Conservation (phyloP, 2,329 filamentous ascomycete genomes). For the Chrysoporthe austroafricana region DNA sequence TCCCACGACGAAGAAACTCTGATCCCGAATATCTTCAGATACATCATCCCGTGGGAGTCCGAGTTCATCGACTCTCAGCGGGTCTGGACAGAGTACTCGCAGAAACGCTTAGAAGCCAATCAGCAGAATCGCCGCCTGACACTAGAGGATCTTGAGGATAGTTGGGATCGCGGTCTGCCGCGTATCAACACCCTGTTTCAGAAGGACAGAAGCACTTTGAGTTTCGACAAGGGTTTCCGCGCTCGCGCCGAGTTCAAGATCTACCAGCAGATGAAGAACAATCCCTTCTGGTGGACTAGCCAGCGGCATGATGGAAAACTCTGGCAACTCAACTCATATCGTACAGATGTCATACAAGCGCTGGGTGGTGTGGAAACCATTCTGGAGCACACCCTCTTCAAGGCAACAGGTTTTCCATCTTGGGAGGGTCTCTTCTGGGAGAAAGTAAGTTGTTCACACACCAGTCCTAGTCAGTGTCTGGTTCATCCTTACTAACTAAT, state of each 20-base stretch:
- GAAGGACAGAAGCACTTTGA: slow-evolving; percentile 94
- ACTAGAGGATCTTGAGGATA: slow-evolving; percentile 94
- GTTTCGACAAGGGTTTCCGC: slow-evolving; percentile 98
- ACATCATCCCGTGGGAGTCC: slow-evolving; percentile 98
- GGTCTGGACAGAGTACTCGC: slow-evolving; percentile 98
- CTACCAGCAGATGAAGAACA: slow-evolving; percentile 98
- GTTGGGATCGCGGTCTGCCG: slow-evolving; percentile 95
- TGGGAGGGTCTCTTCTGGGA: slow-evolving; percentile 98
- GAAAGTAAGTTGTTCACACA: slow-evolving; percentile 46
- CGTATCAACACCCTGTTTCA: slow-evolving; percentile 99
- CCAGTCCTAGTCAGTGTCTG: not conserved
- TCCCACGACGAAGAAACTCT: slow-evolving; percentile 96
- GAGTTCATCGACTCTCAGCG: slow-evolving; percentile 99
- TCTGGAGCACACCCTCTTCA: slow-evolving; percentile 94
- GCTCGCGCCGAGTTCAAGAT: slow-evolving; percentile 96
- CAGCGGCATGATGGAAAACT: slow-evolving; percentile 96
- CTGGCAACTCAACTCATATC: slow-evolving; percentile 95
- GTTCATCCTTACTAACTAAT: not conserved
- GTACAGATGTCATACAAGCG: slow-evolving; percentile 96
- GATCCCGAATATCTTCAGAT: slow-evolving; percentile 98
- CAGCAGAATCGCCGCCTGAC: slow-evolving; percentile 95
- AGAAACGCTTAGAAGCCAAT: slow-evolving; percentile 95
- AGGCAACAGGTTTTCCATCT: slow-evolving; percentile 92
- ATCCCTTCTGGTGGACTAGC: slow-evolving; percentile 99
- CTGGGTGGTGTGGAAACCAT: slow-evolving; percentile 89